phyloP scores from a whole-genome alignment of 164 flowering plant species.

The Stephania yunnanensis region DNA sequence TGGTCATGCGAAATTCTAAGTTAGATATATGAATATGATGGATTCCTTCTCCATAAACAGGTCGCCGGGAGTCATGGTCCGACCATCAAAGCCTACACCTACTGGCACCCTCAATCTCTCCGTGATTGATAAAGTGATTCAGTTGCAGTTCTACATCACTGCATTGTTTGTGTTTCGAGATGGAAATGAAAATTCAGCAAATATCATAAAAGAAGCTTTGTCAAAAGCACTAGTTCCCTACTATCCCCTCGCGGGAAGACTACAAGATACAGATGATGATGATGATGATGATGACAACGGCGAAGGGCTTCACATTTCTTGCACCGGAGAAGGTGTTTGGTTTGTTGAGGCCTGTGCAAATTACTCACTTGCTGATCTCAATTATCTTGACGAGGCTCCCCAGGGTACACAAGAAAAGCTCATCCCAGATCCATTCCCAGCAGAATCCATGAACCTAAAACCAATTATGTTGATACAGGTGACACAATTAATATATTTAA shows the following conservation, averaged over 20 bases:
- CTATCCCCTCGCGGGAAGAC: conserved; percentile 1
- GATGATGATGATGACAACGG: not conserved
- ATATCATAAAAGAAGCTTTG: conserved; percentile 1
- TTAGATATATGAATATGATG: too few species aligned
- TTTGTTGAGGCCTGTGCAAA: not conserved
- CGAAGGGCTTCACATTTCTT: not conserved
- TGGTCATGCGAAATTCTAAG: too few species aligned
- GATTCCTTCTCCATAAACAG: not conserved
- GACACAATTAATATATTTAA: too few species aligned
- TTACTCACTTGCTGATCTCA: not conserved
- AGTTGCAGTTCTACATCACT: not conserved
- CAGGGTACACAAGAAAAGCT: not conserved
- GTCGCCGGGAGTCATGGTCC: not conserved
- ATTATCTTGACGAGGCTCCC: not conserved
- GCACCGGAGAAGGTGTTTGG: not conserved
- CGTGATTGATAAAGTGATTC: not conserved
- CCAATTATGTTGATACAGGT: not conserved
- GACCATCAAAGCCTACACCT: not conserved
- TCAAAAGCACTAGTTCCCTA: not conserved
- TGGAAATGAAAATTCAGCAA: not conserved
- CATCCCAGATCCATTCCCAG: not conserved
- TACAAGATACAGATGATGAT: not conserved
- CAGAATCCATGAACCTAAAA: not conserved
- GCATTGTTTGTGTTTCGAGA: not conserved
- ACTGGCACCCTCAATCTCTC: conserved; percentile 4